Conservation (phyloP, 305 asterid genomes). For the Ilex paraguariensis region DNA sequence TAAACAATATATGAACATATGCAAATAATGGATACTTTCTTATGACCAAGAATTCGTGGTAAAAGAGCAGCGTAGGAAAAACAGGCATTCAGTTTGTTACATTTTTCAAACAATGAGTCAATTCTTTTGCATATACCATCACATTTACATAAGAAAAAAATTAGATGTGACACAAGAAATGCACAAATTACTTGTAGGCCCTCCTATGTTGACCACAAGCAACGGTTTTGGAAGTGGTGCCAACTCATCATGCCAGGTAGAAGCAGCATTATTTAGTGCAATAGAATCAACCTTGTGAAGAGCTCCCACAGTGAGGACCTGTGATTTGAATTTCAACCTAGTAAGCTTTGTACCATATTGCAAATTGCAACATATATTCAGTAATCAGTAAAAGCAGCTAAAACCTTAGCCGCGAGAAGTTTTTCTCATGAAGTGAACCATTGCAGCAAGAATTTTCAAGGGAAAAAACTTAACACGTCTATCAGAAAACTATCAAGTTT, state of each 20-base stretch:
- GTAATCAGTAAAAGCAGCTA: constrained; percentile 8
- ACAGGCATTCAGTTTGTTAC: no score
- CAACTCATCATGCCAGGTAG: constrained; percentile 85
- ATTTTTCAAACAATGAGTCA: no score
- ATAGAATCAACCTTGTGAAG: constrained; percentile 92
- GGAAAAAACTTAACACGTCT: neutral
- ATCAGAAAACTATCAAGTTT: neutral
- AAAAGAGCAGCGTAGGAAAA: no score
- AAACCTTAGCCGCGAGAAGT: constrained; percentile 11
- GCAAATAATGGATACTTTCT: no score
- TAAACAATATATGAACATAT: neutral
- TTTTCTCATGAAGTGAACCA: constrained; percentile 12
- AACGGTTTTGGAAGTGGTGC: constrained; percentile 88
- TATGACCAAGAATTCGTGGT: no score
- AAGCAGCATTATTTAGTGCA: constrained; percentile 80
- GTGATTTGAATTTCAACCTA: constrained; percentile 7
- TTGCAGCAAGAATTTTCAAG: neutral
- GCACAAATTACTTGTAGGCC: constrained; percentile 72
- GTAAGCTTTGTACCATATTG: neutral
- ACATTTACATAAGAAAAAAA: no score
- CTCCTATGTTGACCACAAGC: constrained; percentile 91
- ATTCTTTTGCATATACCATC: no score
- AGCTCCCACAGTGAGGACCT: constrained; percentile 96
- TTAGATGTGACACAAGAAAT: constrained; percentile 3
- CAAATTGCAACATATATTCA: neutral